Conservation (phyloP, 2,329 filamentous ascomycete species). For the Ophiostoma montium region DNA sequence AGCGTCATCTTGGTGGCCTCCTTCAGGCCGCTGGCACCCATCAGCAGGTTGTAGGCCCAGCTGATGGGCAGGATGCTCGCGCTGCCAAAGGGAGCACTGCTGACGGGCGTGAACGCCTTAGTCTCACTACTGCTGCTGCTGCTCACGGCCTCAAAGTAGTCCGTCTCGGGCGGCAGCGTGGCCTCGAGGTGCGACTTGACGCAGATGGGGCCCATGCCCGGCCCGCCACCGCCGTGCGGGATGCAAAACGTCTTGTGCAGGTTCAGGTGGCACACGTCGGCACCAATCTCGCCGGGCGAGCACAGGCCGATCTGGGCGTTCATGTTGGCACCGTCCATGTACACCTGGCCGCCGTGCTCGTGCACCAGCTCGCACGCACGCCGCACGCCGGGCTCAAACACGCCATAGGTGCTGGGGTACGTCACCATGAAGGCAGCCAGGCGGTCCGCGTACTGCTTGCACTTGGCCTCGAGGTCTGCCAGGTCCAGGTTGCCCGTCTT, state of each 20-base stretch:
- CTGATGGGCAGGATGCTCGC: slow-evolving; percentile 88
- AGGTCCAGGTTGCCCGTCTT: slow-evolving; percentile 84
- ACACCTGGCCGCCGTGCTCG: slow-evolving; percentile 78
- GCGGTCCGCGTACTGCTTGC: slow-evolving; percentile 71
- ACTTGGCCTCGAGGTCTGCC: slow-evolving; percentile 73
- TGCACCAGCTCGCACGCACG: slow-evolving; percentile 77
- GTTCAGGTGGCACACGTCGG: slow-evolving; percentile 93
- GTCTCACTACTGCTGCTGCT: background rate
- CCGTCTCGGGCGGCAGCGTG: slow-evolving; percentile 46
- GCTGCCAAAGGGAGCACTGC: slow-evolving; percentile 73
- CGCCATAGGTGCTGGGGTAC: slow-evolving; percentile 87
- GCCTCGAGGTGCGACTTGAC: slow-evolving; percentile 68
- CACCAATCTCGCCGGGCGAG: slow-evolving; percentile 87
- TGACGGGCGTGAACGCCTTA: slow-evolving; percentile 39
- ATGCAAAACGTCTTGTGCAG: slow-evolving; percentile 99
- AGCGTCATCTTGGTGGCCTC: slow-evolving; percentile 84
- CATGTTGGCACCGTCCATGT: slow-evolving; percentile 99
- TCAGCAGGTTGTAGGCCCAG: slow-evolving; percentile 91
- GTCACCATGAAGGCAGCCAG: slow-evolving; percentile 93
- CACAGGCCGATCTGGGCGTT: slow-evolving; percentile 94
- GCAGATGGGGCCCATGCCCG: slow-evolving; percentile 86
- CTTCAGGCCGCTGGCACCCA: slow-evolving; percentile 70
- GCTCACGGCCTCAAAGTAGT: slow-evolving; percentile 12
- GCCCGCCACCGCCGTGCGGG: slow-evolving; percentile 86
- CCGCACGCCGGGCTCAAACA: slow-evolving; percentile 84